These are phyloP conservation scores for Russula earlei DNA, from an alignment of 768 basidiomycete species.

Conservation along the genomic window DNA sequence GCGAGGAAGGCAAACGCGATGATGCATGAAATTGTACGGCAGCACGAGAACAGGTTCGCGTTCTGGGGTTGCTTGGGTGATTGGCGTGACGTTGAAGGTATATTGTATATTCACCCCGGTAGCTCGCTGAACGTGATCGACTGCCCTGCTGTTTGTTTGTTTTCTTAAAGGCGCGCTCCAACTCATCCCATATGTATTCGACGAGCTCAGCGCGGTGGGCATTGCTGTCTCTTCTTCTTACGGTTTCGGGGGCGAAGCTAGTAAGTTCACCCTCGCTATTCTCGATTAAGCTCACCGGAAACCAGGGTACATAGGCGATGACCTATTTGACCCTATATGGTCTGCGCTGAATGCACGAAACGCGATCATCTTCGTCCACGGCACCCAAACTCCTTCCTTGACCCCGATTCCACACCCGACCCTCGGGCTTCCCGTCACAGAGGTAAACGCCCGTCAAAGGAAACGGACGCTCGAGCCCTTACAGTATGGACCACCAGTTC, in stretches of 20 bases:
- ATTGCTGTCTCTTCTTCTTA: conserved; percentile 61
- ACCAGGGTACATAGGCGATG: conserved; percentile 58
- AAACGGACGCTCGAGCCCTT: too few species aligned
- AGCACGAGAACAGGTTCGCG: conserved; percentile 49
- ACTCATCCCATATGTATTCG: conserved; percentile 55
- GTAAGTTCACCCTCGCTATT: conserved; percentile 29
- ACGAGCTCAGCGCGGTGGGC: conserved; percentile 53
- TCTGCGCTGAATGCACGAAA: conserved; percentile 50
- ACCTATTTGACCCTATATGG: conserved; percentile 58
- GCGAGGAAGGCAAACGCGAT: conserved; percentile 41
- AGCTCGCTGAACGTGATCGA: not conserved
- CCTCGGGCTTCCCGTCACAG: conserved; percentile 59
- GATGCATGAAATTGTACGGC: conserved; percentile 38
- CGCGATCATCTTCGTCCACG: conserved; percentile 64
- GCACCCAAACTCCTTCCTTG: conserved; percentile 55
- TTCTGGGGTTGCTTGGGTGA: conserved; percentile 63
- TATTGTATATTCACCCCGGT: not conserved
- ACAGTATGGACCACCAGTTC: not conserved
- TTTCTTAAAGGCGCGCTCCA: conserved; percentile 38
- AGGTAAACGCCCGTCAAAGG: conserved; percentile 32
- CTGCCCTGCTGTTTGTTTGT: not conserved
- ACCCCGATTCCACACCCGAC: conserved; percentile 53
- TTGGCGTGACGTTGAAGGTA: conserved; percentile 56
- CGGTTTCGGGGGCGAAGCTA: conserved; percentile 43
- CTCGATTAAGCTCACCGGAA: not conserved